Percentiles rank a stretch among this genome's conserved stretches.
Evolutionary conservation across 331 rosid species (phyloP).

Genomic region (Quercus tomentella): DNA sequence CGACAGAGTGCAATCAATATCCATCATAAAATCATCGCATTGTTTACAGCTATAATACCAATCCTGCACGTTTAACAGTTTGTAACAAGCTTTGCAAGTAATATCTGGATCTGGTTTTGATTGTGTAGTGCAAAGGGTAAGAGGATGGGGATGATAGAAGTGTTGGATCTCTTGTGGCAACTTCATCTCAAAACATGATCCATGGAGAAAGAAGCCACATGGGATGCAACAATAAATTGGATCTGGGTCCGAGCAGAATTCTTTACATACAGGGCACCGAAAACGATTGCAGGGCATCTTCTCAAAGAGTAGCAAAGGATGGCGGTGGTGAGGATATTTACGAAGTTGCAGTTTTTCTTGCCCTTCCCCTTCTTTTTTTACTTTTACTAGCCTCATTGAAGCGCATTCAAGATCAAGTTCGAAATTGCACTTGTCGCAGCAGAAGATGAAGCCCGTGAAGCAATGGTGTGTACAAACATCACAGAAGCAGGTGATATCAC

Average conservation of each 20-base stretch:
- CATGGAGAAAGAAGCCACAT: background rate
- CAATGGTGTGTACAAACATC: background rate
- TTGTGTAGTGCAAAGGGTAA: background rate
- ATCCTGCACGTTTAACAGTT: background rate
- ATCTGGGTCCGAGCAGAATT: background rate
- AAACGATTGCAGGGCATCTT: too few species aligned
- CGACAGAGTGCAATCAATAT: background rate
- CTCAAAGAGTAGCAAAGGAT: too few species aligned
- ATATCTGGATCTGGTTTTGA: accelerated
- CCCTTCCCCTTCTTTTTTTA: background rate
- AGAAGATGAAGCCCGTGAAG: background rate
- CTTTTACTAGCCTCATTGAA: background rate
- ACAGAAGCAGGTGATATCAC: background rate
- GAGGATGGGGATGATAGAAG: constrained; percentile 12
- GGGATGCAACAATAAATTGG: background rate
- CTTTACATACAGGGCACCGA: background rate
- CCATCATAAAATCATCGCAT: background rate
- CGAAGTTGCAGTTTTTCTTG: too few species aligned
- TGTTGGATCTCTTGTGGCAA: background rate
- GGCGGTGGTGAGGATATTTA: background rate
- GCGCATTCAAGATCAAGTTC: background rate
- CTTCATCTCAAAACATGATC: background rate
- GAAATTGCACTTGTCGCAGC: background rate
- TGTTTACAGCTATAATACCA: background rate
- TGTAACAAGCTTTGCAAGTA: constrained; percentile 8